These are phyloP conservation scores for Panellus pusillus DNA, from an alignment of 768 basidiomycete genomes.

Conservation along the genomic window DNA sequence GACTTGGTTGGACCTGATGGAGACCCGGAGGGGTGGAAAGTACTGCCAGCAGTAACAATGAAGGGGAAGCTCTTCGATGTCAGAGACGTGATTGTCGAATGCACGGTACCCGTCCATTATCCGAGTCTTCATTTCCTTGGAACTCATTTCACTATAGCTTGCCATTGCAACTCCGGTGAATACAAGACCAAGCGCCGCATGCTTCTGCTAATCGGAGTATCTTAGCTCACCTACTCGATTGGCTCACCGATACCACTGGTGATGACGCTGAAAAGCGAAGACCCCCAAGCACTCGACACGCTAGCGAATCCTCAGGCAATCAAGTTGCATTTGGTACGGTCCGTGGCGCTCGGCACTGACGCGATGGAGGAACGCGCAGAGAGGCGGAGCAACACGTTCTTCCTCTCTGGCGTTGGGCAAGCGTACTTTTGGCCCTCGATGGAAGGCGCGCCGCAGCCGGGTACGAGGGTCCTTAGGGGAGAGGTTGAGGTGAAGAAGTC, in stretches of 20 bases:
- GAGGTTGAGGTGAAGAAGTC: constrained; percentile 49
- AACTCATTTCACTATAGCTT: constrained; percentile 31
- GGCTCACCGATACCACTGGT: constrained; percentile 52
- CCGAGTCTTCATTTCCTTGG: background rate
- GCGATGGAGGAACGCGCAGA: constrained; percentile 40
- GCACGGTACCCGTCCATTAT: constrained; percentile 24
- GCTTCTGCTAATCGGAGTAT: background rate
- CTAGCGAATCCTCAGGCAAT: constrained; percentile 42
- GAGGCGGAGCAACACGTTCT: constrained; percentile 47
- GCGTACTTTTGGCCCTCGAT: constrained; percentile 52
- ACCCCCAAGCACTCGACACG: constrained; percentile 51
- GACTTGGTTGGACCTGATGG: constrained; percentile 34
- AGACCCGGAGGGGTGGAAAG: constrained; percentile 41
- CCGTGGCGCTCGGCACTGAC: constrained; percentile 48
- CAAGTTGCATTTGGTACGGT: constrained; percentile 44
- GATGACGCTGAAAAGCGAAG: constrained; percentile 44
- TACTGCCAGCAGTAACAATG: constrained; percentile 27
- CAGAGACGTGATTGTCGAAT: constrained; percentile 33
- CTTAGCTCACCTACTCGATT: constrained; percentile 49
- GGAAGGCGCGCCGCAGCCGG: constrained; percentile 30
- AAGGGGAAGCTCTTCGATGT: constrained; percentile 36
- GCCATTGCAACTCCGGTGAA: constrained; percentile 49
- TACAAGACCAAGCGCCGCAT: background rate
- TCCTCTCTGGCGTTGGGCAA: constrained; percentile 39
- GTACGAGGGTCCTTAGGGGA: constrained; percentile 43